A percentile compares a stretch with the other conserved stretches of the same genome.
Conservation (phyloP, 2,329 filamentous ascomycete genomes). For the Neonectria ditissima region DNA sequence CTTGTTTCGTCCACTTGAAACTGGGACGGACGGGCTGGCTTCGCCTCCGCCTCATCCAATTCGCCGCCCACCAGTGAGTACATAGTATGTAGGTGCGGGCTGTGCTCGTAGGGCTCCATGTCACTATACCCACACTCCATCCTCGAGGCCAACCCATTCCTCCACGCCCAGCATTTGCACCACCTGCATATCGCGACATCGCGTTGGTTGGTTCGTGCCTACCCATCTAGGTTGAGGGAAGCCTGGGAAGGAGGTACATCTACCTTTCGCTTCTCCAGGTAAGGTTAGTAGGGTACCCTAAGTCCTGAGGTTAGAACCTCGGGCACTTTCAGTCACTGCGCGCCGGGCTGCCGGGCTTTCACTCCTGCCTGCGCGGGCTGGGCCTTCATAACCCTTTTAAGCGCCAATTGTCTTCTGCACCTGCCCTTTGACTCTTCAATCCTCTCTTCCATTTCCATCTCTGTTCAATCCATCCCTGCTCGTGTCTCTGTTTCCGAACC, state of each 20-base stretch:
- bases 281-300: background rate
- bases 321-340: slow-evolving; percentile 1
- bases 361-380: slow-evolving; percentile 6
- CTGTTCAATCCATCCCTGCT: too few relatives aligned
- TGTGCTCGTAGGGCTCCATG: background rate
- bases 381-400: slow-evolving; percentile 15
- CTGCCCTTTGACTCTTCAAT: background rate
- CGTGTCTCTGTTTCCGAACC: background rate
- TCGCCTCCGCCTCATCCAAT: background rate
- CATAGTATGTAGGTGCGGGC: background rate
- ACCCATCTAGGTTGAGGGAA: background rate
- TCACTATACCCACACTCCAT: background rate
- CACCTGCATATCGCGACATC: background rate
- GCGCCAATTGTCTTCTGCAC: slow-evolving; percentile 19
- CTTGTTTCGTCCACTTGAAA: background rate
- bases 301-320: slow-evolving; percentile 14
- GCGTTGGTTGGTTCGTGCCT: background rate
- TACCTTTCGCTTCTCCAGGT: background rate
- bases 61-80: too few relatives aligned
- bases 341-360: background rate
- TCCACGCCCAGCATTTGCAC: background rate
- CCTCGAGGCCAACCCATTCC: background rate
- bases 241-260: background rate
- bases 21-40: too few relatives aligned
- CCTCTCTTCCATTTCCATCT: background rate